These are phyloP conservation scores for Alternaria ventricosa DNA, from an alignment of 2,329 filamentous ascomycete genomes.

Conservation along the genomic window DNA sequence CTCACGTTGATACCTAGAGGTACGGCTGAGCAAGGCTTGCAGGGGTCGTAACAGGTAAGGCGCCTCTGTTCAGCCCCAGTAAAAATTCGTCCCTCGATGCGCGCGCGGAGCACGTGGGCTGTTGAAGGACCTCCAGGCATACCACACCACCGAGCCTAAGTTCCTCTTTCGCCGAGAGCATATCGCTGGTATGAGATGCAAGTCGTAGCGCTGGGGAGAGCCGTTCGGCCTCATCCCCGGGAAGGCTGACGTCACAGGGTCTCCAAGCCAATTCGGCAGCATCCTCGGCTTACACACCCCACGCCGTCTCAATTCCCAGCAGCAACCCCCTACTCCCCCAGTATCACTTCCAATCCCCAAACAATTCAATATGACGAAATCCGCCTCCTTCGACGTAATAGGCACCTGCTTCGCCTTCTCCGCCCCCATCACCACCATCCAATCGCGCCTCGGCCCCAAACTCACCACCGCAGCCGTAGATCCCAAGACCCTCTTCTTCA, in stretches of 20 bases:
- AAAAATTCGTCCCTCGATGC: not conserved
- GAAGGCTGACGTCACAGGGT: slow-evolving; percentile 10
- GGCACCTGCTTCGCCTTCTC: slow-evolving; percentile 33
- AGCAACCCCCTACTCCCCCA: not conserved
- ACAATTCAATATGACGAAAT: slow-evolving; percentile 16
- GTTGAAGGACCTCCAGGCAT: slow-evolving; percentile 1
- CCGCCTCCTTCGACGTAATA: slow-evolving; percentile 36
- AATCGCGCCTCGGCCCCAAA: slow-evolving; percentile 18
- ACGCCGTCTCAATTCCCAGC: not conserved
- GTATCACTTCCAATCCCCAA: not conserved
- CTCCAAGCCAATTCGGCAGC: not conserved
- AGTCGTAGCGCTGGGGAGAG: not conserved
- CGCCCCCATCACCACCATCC: slow-evolving; percentile 26
- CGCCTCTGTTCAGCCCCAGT: not conserved
- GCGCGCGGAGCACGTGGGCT: slow-evolving; percentile 7
- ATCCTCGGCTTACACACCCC: not conserved
- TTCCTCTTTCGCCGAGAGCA: not conserved
- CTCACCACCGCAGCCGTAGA: slow-evolving; percentile 20
- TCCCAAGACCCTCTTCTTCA: slow-evolving; percentile 34
- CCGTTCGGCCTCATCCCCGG: not conserved
- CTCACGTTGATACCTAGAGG: slow-evolving; percentile 9
- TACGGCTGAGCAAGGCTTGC: slow-evolving; percentile 2
- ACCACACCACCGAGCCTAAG: not conserved
- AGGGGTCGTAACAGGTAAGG: slow-evolving; percentile 2
- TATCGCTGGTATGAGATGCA: not conserved